phyloP scores from a whole-genome alignment of 805 yeast species.

The Torulaspora gathmanii region DNA sequence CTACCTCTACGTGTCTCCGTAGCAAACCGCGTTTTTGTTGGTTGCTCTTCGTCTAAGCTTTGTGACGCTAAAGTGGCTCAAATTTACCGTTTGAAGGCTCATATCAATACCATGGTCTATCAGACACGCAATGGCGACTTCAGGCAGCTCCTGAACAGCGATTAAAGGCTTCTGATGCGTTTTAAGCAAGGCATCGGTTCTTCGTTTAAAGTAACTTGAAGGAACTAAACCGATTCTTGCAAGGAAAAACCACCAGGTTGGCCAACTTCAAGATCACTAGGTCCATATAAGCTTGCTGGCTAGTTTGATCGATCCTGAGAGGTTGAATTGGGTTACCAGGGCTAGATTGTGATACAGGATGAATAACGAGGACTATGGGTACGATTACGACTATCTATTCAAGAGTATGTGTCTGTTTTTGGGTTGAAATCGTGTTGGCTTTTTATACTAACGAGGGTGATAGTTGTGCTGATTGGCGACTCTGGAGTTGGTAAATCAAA shows the following conservation, averaged over 20 bases:
- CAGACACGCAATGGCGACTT: not conserved
- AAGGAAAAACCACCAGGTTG: not conserved
- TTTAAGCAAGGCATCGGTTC: not conserved
- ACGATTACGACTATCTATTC: slow-evolving; percentile 87
- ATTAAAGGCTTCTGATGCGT: not conserved
- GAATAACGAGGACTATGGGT: slow-evolving; percentile 59
- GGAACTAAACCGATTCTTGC: not conserved
- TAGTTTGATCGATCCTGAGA: not conserved
- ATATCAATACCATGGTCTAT: no score
- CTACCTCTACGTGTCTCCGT: no score
- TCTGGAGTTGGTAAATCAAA: slow-evolving; percentile 97
- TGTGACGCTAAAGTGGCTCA: no score
- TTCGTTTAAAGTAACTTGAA: slow-evolving; percentile 6
- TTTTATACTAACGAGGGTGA: slow-evolving; percentile 6
- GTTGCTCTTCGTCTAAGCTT: no score
- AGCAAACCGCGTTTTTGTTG: no score
- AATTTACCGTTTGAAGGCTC: not conserved
- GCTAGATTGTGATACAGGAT: slow-evolving; percentile 12
- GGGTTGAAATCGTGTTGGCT: not conserved
- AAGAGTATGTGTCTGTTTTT: slow-evolving; percentile 44
- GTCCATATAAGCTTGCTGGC: not conserved
- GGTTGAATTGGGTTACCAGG: not conserved
- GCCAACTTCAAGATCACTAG: not conserved
- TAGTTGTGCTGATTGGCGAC: slow-evolving; percentile 91
- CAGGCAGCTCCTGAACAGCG: not conserved